Base-by-base conservation (phyloP, 768 basidiomycete genomes). In the Trametes cingulata region DNA sequence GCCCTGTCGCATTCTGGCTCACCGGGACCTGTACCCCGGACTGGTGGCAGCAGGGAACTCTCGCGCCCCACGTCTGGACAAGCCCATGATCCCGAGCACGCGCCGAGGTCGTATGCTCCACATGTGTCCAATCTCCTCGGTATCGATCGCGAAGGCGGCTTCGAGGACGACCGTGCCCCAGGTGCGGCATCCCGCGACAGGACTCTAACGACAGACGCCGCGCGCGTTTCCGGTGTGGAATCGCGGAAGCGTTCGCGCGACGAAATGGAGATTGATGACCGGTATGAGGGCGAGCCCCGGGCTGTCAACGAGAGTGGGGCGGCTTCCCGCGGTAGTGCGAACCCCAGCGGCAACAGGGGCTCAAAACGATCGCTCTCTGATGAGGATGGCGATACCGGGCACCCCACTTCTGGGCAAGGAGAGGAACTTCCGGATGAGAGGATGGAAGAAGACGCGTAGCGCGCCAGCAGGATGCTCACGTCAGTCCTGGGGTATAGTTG, bases 201-300 rank as follows among this genome's bases (percentile, higher is more conserved):
- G 46, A 20, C 49, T 52, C 53, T 63, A 33, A 54, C 52, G 39
- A 42, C 37, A 15, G 65, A 66, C n/a, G 45, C 54, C 45, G 55
- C 62, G 20, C 60, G 56, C 27, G 52, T 56, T 35, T 64, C 60
- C 47, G 61, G 63, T 7, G n/a, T 27, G 50, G 66, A 65, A 25
- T 50, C 75, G 57, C 81, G 83, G 70, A 88, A 86, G 69, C 79
- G 86, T 56, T 78, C 75, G 63, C 78, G 84, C 60, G 80, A 80
- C 50, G 86, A 88, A 54, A 84, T 86, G 84, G 86, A 88, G 41
- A 76, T 82, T 48, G 85, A 85, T 56, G 82, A 74, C 46, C 81
- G 81, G 27, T 76, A 80, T 49, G 60, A 64, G 24, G 55, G 51
- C 12, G 67, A 63, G 36, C 43, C 47, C 45, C 66, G 66, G 22